Evolutionary conservation across 2,329 filamentous ascomycete species (phyloP), one percentile per base, ranked within the genome.

Genomic region (Aspergillus fischeri): DNA sequence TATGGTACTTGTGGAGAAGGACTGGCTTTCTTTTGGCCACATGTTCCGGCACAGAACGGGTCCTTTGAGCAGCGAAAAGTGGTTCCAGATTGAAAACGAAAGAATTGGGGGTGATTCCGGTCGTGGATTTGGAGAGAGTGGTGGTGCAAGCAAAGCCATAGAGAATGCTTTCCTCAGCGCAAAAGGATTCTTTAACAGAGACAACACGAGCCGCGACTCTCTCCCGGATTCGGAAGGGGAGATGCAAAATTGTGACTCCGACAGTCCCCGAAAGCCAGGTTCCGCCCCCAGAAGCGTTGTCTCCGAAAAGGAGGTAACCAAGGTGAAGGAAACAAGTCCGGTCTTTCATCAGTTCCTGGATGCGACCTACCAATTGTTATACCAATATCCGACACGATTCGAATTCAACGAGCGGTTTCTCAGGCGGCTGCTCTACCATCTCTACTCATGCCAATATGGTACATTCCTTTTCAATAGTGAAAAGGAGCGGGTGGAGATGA

Each of bases 261-360:
- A 83, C 32, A 73, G 57, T 60, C 69, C 65, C 62, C 78, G 72
- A 67, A 79, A 75, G 53, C 62, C 69, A 4, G 67, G 65, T 42
- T 70, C 62, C 49, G 62, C 56, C 60, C 72, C 70, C 17, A 69
- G 69, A 55, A 72, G 69, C 6, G 66, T 67, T 27, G 66, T 69
- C 32, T 77, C 81, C 47, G 83, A 87, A 56, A 83, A 84, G 63
- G 86, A 91, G 65, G 83, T 86, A 9, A 97, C 92, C 0, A 75
- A 75, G 54, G 86, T 87, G n/a, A 94, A 91, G 64, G 94, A 97
- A 77, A 89, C 95, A 35, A 95, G 92, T 59, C 94, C 94, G 0
- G 90, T 99, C 25, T 99, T 99, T 74, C 94, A 99, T 67, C 94
- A 99, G 70, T 99, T 97, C 74, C 83, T 99, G 9, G 94, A 97